Evolutionary conservation across 495 filamentous ascomycete genomes (phyloP).

Genomic region (Margaritispora aquatica): DNA sequence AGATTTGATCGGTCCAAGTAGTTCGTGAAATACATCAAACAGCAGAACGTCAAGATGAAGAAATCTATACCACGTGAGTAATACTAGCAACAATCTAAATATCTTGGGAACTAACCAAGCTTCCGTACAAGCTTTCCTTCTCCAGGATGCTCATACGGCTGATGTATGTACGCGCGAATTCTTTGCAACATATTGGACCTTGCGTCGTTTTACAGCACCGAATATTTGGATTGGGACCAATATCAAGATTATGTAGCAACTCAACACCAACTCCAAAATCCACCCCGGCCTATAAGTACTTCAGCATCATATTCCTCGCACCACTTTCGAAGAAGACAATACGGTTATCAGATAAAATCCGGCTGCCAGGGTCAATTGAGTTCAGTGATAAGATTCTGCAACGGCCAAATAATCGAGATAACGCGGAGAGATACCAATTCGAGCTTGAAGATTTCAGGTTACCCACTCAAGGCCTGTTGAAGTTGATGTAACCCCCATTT

Average conservation of each 20-base stretch:
- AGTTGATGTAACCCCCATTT: neutral
- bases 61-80: conserved; percentile 34
- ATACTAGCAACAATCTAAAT: neutral
- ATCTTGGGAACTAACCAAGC: conserved; percentile 24
- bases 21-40: conserved; percentile 39
- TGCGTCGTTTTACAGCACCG: too few relatives aligned
- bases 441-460: neutral
- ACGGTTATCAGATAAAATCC: neutral
- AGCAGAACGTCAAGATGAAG: conserved; percentile 62
- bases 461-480: neutral
- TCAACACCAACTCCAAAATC: neutral
- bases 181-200: neutral
- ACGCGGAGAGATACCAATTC: neutral
- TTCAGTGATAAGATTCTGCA: neutral
- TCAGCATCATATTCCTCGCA: neutral
- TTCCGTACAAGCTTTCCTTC: conserved; percentile 46
- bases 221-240: too few relatives aligned
- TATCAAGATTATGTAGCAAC: neutral
- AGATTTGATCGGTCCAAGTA: conserved; percentile 52
- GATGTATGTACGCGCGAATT: conserved; percentile 11
- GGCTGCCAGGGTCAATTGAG: neutral
- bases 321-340: neutral
- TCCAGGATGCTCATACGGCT: conserved; percentile 22
- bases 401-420: neutral
- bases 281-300: neutral